Evolutionary conservation across 805 yeast genomes (phyloP).

Genomic region (Maudiozyma pseudohumilis): DNA sequence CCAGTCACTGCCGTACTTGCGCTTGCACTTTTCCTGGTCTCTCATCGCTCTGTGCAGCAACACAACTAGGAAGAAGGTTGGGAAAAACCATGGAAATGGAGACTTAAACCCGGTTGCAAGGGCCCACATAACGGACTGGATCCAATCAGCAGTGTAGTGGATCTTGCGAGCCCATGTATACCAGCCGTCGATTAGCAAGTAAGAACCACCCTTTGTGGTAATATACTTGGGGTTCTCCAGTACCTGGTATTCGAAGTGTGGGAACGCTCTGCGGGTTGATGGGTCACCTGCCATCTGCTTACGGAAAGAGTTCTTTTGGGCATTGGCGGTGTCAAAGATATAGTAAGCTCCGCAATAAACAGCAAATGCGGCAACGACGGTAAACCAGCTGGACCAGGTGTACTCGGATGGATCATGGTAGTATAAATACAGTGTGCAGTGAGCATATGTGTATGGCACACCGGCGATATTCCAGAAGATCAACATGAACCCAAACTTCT

Average conservation of each 20-base stretch:
- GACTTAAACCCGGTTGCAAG: slow-evolving; percentile 78
- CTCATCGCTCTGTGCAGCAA: slow-evolving; percentile 81
- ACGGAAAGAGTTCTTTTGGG: slow-evolving; percentile 90
- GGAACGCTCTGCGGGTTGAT: slow-evolving; percentile 74
- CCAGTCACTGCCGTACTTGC: slow-evolving; percentile 93
- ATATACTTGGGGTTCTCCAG: slow-evolving; percentile 77
- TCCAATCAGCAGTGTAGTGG: slow-evolving; percentile 90
- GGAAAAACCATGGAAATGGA: slow-evolving; percentile 93
- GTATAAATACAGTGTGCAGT: slow-evolving; percentile 73
- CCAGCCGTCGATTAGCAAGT: slow-evolving; percentile 88
- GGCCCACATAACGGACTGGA: slow-evolving; percentile 85
- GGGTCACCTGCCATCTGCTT: slow-evolving; percentile 72
- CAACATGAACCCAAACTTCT: slow-evolving; percentile 95
- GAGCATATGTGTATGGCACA: slow-evolving; percentile 95
- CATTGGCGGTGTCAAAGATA: slow-evolving; percentile 89
- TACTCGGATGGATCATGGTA: slow-evolving; percentile 80
- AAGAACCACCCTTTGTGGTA: slow-evolving; percentile 74
- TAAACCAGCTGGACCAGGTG: slow-evolving; percentile 54
- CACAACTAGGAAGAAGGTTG: slow-evolving; percentile 76
- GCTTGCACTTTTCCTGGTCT: slow-evolving; percentile 73
- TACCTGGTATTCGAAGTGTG: slow-evolving; percentile 78
- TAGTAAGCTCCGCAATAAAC: slow-evolving; percentile 67
- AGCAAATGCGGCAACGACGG: slow-evolving; percentile 44
- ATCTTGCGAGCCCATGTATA: slow-evolving; percentile 84
- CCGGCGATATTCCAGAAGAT: slow-evolving; percentile 98